phyloP scores from a whole-genome alignment of 305 asterid genomes.

The Rubia tinctorum region DNA sequence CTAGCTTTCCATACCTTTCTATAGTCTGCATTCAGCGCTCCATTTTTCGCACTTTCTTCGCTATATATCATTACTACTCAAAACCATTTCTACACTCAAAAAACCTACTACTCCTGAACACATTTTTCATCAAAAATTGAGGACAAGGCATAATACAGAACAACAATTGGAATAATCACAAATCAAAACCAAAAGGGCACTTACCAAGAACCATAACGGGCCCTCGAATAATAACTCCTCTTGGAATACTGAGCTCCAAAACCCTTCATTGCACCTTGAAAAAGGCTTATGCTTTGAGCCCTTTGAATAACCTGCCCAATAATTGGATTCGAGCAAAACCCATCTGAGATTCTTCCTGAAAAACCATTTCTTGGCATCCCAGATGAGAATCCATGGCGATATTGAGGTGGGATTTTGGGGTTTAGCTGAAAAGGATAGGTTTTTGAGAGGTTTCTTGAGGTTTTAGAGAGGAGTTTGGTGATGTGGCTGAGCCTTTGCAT shows the following conservation, averaged over 20 bases:
- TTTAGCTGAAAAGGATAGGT: slow-evolving; percentile 21
- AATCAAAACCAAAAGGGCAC: background rate
- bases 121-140: background rate
- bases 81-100: background rate
- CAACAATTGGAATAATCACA: background rate
- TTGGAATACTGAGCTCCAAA: slow-evolving; percentile 19
- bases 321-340: slow-evolving; percentile 34
- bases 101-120: background rate
- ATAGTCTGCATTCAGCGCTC: background rate
- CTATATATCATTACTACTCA: background rate
- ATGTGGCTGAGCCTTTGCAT: slow-evolving; percentile 53
- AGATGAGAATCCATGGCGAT: slow-evolving; percentile 23
- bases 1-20: background rate
- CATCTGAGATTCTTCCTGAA: slow-evolving; percentile 27
- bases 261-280: slow-evolving; percentile 22
- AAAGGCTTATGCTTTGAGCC: slow-evolving; percentile 30
- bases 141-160: background rate
- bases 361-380: slow-evolving; percentile 23
- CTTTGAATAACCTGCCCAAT: slow-evolving; percentile 28
- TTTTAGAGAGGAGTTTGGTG: slow-evolving; percentile 46
- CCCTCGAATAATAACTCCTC: slow-evolving; percentile 40
- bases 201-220: slow-evolving; percentile 50
- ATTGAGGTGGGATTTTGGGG: slow-evolving; percentile 22
- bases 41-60: background rate
- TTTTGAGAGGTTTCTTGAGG: slow-evolving; percentile 36